Base-by-base conservation (phyloP, 2,329 filamentous ascomycete species). In the Diaporthe citrichinensis region DNA sequence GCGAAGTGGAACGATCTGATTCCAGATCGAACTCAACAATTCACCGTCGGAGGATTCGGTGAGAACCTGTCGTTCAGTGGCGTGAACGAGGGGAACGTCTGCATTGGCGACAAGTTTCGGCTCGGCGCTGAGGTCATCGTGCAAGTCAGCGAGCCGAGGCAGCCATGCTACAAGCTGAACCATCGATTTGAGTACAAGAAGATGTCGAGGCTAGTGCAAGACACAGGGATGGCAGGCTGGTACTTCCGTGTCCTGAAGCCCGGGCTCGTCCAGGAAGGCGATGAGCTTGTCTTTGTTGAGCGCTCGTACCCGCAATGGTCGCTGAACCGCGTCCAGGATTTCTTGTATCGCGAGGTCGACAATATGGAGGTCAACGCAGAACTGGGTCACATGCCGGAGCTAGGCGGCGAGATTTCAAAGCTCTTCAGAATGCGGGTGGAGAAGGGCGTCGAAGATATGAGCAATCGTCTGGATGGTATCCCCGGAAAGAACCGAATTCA, bases 271-370 rank as follows among this genome's bases (percentile, higher is more conserved):
- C 25, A 67, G 61, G 39, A 67, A 20, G 36, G 61, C 25, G 61
- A 67, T n/a, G 61, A 67, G 25, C 39, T 67, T n/a, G 61, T 46
- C 39, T 51, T 67, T 14, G 8, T 67, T 20, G 23, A 67, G 46
- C 61, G 61, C 8, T 17, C 46, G 39, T 51, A 67, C 61, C 61
- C 61, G 9, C 61, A 67, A n/a, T 67, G 61, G 61, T 36, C 61
- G 23, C 46, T 67, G 31, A 4, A 44, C 46, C 39, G 61, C 7
- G 61, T 83, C 9, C 61, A 67, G 31, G 20, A 67, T 4, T 67
- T 46, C 14, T 15, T 67, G 39, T 46, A 46, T 4, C 61, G 46
- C 46, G 61, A 67, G 25, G 39, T 44, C 25, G 61, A 67, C 46
- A 67, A 67, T 39, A 51, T 46, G 15, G 61, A 28, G 12, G 61